Evolutionary conservation across 208 protist genomes (phyloP).

Genomic region (Strigomonas galati): DNA sequence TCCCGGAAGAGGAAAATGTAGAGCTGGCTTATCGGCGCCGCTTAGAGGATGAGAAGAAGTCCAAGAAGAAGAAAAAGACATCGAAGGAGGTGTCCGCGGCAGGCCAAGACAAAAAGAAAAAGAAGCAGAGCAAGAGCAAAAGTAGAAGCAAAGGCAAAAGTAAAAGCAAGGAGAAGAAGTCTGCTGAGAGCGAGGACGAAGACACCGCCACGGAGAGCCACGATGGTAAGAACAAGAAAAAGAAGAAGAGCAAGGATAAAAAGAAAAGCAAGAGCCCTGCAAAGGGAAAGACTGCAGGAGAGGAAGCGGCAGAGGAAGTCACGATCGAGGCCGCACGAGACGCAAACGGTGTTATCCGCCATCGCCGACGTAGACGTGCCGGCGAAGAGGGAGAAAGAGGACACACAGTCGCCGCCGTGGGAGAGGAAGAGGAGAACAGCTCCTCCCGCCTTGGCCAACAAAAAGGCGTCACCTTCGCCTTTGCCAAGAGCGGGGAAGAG

Average conservation of each 20-base stretch:
- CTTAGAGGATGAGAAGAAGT: background rate
- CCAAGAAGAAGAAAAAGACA: constrained; percentile 7
- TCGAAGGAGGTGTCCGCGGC: too few species aligned
- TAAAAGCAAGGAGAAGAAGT: too few species aligned
- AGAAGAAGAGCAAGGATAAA: background rate
- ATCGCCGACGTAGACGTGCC: too few species aligned
- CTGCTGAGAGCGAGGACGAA: background rate
- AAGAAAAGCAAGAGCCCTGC: background rate
- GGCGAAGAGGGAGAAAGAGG: background rate
- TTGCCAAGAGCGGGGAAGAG: background rate
- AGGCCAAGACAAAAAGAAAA: constrained; percentile 2
- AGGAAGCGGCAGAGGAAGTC: background rate
- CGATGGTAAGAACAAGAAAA: background rate
- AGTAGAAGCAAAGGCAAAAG: too few species aligned
- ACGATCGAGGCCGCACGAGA: too few species aligned
- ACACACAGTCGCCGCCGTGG: background rate
- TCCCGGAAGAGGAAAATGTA: background rate
- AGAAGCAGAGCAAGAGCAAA: background rate
- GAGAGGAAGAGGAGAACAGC: background rate
- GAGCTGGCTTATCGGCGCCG: background rate
- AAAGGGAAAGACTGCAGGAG: too few species aligned
- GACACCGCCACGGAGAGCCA: background rate
- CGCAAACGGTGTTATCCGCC: too few species aligned
- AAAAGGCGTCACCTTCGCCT: background rate
- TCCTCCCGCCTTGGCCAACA: background rate